Conservation (phyloP, 2,329 filamentous ascomycete species). For the Nakataea oryzae region DNA sequence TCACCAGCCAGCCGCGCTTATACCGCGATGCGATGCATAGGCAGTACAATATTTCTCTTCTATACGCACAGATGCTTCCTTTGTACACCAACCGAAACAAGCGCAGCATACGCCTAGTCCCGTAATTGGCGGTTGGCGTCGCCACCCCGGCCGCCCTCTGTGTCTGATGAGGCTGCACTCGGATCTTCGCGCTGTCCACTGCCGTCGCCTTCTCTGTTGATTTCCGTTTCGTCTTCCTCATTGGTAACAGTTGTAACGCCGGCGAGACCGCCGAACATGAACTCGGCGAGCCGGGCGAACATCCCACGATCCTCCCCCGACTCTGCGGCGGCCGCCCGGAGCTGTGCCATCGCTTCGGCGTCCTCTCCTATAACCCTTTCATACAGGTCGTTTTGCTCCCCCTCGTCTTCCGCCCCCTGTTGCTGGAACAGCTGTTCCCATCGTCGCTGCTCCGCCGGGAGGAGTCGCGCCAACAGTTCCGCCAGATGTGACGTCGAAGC, state of each 20-base stretch:
- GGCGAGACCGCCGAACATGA: neutral
- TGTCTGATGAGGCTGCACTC: neutral
- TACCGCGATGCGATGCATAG: neutral
- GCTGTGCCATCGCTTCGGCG: neutral
- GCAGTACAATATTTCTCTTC: neutral
- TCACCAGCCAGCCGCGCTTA: neutral
- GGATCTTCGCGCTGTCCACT: neutral
- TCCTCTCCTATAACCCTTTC: neutral
- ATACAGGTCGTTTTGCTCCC: neutral
- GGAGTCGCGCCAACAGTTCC: neutral
- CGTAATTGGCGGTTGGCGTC: neutral
- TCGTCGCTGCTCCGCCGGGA: conserved; percentile 4
- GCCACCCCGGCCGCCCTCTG: neutral
- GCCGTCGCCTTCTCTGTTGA: neutral
- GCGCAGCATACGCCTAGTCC: neutral
- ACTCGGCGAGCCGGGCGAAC: neutral
- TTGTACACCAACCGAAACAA: neutral
- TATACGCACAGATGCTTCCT: neutral
- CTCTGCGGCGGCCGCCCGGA: neutral
- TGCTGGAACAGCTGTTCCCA: neutral
- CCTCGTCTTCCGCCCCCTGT: neutral
- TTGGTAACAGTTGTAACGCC: no score
- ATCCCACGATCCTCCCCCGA: neutral
- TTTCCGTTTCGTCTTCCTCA: neutral
- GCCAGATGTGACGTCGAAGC: conserved; percentile 7